Conservation (phyloP, 108 stramenopile genomes). For the Seminavis robusta region DNA sequence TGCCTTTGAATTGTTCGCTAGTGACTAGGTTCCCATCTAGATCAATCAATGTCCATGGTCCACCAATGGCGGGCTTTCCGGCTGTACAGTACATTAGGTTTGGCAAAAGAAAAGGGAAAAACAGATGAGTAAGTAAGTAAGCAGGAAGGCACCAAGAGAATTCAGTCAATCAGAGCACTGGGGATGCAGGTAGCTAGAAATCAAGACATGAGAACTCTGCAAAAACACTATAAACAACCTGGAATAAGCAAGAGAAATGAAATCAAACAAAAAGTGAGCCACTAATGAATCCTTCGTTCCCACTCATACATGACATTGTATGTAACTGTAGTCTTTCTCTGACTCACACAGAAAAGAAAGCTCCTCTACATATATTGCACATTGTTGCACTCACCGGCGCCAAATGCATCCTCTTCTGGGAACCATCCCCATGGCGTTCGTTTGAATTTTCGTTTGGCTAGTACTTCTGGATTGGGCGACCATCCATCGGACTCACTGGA, state of each 20-base stretch:
- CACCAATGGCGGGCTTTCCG: conserved; percentile 89
- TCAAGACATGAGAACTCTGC: too few relatives aligned
- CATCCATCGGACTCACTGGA: conserved; percentile 84
- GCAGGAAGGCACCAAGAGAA: too few relatives aligned
- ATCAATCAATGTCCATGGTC: conserved; percentile 86
- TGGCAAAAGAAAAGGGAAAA: background rate
- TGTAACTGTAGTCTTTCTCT: background rate
- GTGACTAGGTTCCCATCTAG: conserved; percentile 85
- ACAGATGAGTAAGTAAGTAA: too few relatives aligned
- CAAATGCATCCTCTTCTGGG: conserved; percentile 84
- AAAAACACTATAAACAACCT: background rate
- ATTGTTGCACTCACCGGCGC: conserved; percentile 70
- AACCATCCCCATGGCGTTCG: conserved; percentile 82
- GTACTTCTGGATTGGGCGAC: conserved; percentile 81
- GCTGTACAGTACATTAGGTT: too few relatives aligned
- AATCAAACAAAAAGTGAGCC: background rate
- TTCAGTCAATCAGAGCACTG: too few relatives aligned
- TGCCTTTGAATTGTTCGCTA: conserved; percentile 77
- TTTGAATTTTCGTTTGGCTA: conserved; percentile 81
- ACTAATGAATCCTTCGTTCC: background rate
- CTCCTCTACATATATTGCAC: background rate
- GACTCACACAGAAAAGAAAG: background rate
- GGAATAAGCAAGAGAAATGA: background rate
- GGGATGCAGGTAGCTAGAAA: too few relatives aligned
- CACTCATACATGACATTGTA: background rate